These are phyloP conservation scores for Penicillium argentinense DNA, from an alignment of 495 filamentous ascomycete species.

Conservation along the genomic window DNA sequence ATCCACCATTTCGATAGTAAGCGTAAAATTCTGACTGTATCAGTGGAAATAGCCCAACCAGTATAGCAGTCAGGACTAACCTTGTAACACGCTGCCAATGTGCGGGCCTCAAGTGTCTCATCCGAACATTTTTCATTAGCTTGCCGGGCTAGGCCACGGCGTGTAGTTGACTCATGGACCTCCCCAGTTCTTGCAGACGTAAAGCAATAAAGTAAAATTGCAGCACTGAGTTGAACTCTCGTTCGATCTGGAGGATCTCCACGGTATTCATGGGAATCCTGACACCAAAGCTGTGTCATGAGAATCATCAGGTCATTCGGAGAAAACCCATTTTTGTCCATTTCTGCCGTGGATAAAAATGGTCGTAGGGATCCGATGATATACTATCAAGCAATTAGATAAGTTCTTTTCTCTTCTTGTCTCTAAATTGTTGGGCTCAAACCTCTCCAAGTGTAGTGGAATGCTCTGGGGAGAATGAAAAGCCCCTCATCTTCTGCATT, in stretches of 20 bases:
- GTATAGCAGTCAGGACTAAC: not conserved
- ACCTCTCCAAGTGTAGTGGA: constrained; percentile 2
- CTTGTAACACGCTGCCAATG: not conserved
- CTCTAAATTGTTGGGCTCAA: not conserved
- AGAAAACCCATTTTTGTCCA: constrained; percentile 11
- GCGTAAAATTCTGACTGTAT: constrained; percentile 12
- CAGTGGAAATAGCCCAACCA: not conserved
- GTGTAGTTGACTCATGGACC: constrained; percentile 10
- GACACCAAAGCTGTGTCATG: constrained; percentile 11
- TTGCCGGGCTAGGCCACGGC: not conserved
- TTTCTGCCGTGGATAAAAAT: constrained; percentile 4
- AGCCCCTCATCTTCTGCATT: not conserved
- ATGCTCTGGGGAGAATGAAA: constrained; percentile 19
- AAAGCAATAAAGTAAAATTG: constrained; percentile 14
- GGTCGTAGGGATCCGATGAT: constrained; percentile 1
- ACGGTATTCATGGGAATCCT: constrained; percentile 7
- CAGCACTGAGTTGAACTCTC: constrained; percentile 8
- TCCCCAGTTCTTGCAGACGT: constrained; percentile 6
- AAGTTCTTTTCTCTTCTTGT: not conserved
- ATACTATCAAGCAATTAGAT: constrained; percentile 2
- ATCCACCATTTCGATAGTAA: constrained; percentile 14
- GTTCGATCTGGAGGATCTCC: constrained; percentile 1
- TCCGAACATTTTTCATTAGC: not conserved
- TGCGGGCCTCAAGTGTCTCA: not conserved
- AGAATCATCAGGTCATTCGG: constrained; percentile 14